Evolutionary conservation across 1,284 basidiomycete species (phyloP).

Genomic region (Leccinum solheimii): DNA sequence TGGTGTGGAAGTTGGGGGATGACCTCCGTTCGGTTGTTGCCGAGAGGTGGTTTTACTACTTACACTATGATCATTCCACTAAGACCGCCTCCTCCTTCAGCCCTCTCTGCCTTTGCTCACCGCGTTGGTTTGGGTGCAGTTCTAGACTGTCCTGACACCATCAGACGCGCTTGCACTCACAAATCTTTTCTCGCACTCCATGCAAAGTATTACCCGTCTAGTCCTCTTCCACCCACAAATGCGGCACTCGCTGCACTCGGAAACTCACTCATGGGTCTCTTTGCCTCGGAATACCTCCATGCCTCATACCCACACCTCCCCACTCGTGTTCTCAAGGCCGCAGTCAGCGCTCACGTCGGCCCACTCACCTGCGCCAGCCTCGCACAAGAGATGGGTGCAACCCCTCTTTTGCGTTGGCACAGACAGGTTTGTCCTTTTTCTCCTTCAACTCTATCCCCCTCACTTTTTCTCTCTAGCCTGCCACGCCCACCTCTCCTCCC

Average conservation of each 20-base stretch:
- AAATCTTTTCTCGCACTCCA: constrained; percentile 66
- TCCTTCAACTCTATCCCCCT: constrained; percentile 3
- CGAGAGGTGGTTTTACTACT: background rate
- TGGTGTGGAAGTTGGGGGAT: constrained; percentile 39
- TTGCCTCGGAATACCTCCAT: constrained; percentile 85
- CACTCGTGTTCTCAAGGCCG: constrained; percentile 86
- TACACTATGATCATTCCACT: constrained; percentile 41
- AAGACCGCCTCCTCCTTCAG: constrained; percentile 70
- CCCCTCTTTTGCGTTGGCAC: constrained; percentile 69
- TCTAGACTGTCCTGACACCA: constrained; percentile 48
- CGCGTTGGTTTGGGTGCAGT: constrained; percentile 67
- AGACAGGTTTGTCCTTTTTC: constrained; percentile 50
- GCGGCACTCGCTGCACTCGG: constrained; percentile 80
- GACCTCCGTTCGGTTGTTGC: background rate
- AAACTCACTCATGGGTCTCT: constrained; percentile 89
- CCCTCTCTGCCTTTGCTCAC: constrained; percentile 73
- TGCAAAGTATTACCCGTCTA: constrained; percentile 53
- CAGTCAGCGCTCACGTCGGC: constrained; percentile 89
- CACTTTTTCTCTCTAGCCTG: constrained; percentile 40
- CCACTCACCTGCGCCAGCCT: constrained; percentile 81
- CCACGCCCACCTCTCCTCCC: constrained; percentile 47
- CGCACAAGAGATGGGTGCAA: constrained; percentile 77
- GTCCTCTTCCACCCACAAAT: constrained; percentile 64
- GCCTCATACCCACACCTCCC: constrained; percentile 89
- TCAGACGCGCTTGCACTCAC: constrained; percentile 81